These are phyloP conservation scores for Colletotrichum graminicola DNA, from an alignment of 2,329 filamentous ascomycete species.

Conservation along the genomic window DNA sequence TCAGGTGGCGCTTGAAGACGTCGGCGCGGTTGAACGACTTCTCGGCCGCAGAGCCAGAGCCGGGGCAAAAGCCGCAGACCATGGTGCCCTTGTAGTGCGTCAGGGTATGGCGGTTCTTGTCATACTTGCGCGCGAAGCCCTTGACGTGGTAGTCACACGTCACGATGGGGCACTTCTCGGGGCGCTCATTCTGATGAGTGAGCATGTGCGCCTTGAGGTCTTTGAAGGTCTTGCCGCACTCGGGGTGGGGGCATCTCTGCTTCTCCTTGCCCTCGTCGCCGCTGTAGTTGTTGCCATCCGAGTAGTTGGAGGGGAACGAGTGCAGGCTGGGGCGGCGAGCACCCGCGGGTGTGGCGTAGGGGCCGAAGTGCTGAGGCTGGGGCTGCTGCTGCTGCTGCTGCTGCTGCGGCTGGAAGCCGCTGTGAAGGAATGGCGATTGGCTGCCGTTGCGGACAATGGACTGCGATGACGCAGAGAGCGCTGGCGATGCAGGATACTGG, in stretches of 20 bases:
- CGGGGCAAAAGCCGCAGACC: constrained; percentile 95
- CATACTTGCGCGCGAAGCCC: constrained; percentile 94
- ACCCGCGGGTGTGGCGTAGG: constrained; percentile 62
- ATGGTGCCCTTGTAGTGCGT: constrained; percentile 98
- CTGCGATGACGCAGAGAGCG: constrained; percentile 68
- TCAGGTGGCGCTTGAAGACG: constrained; percentile 95
- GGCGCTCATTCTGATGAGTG: constrained; percentile 90
- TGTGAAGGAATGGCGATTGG: constrained; percentile 76
- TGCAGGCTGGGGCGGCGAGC: constrained; percentile 73
- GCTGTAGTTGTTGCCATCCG: constrained; percentile 69
- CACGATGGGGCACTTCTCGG: constrained; percentile 93
- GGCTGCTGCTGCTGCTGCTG: constrained; percentile 42
- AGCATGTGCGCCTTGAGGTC: constrained; percentile 95
- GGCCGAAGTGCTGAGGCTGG: constrained; percentile 63
- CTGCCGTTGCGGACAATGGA: constrained; percentile 65
- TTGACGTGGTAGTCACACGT: constrained; percentile 94
- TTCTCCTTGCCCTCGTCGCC: constrained; percentile 75
- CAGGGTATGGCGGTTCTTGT: constrained; percentile 93
- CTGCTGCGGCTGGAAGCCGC: constrained; percentile 64
- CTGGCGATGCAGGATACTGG: constrained; percentile 72
- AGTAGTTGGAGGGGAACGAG: constrained; percentile 76
- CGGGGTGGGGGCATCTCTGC: constrained; percentile 82
- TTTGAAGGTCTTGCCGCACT: constrained; percentile 89
- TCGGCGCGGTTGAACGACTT: constrained; percentile 97
- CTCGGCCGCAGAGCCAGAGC: constrained; percentile 87